A percentile compares a stretch with the other conserved stretches of the same genome.
Evolutionary conservation across 2,329 filamentous ascomycete species (phyloP).

Genomic region (Bisporella sp.): DNA sequence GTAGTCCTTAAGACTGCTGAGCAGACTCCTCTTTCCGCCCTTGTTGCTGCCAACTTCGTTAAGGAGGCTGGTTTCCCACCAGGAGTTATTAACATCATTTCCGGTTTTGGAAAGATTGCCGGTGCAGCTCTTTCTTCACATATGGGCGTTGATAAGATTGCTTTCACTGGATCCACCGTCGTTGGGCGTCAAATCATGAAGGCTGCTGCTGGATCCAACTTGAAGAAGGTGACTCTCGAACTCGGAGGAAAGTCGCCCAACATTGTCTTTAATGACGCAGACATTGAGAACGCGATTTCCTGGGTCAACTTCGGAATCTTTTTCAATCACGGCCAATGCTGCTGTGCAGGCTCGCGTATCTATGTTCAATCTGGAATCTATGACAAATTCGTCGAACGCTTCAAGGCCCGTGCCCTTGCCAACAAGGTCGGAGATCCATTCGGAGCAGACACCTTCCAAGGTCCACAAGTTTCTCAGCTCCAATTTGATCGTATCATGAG

Average conservation of each 20-base stretch:
- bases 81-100: constrained; percentile 57
- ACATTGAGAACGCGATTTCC: constrained; percentile 55
- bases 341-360: constrained; percentile 58
- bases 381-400: constrained; percentile 59
- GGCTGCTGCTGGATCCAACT: constrained; percentile 53
- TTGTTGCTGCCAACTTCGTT: constrained; percentile 46
- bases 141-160: constrained; percentile 61
- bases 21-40: constrained; percentile 52
- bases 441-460: constrained; percentile 59
- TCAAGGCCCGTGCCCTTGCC: constrained; percentile 55
- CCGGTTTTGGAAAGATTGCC: constrained; percentile 60
- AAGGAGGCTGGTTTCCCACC: constrained; percentile 60
- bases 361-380: constrained; percentile 66
- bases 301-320: constrained; percentile 49
- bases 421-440: constrained; percentile 66
- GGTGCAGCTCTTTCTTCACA: constrained; percentile 57
- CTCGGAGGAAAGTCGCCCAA: constrained; percentile 57
- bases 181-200: constrained; percentile 59
- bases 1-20: constrained; percentile 56
- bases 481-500: constrained; percentile 67
- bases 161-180: constrained; percentile 58
- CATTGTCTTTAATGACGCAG: constrained; percentile 55
- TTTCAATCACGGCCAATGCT: constrained; percentile 36
- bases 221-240: constrained; percentile 59
- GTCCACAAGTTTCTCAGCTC: constrained; percentile 61